A percentile compares a stretch with the other conserved stretches of the same genome.
Evolutionary conservation across 1,139 yeast species (phyloP).

Genomic region (Hanseniaspora sp.): DNA sequence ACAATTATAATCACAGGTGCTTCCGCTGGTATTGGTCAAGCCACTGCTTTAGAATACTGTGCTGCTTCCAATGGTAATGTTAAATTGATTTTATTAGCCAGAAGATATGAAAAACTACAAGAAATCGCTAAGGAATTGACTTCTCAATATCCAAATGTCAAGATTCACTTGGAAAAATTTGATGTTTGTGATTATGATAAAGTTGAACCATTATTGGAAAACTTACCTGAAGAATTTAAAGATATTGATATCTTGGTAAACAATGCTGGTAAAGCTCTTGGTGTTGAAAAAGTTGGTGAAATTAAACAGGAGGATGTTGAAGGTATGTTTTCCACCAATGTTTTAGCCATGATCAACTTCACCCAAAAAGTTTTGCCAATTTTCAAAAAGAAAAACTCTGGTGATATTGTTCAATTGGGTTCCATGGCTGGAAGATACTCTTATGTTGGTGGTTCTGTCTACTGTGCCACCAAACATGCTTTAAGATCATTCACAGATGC

Average conservation of each 20-base stretch:
- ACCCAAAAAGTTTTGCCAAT: slow-evolving; percentile 57
- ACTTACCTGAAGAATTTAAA: slow-evolving; percentile 43
- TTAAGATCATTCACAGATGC: slow-evolving; percentile 65
- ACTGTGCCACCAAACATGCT: slow-evolving; percentile 83
- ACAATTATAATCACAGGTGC: slow-evolving; percentile 37
- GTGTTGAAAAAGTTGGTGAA: slow-evolving; percentile 52
- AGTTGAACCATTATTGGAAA: slow-evolving; percentile 42
- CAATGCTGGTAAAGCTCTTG: slow-evolving; percentile 76
- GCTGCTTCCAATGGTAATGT: slow-evolving; percentile 56
- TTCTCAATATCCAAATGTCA: slow-evolving; percentile 39
- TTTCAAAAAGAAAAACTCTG: slow-evolving; percentile 45
- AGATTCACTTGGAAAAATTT: slow-evolving; percentile 41
- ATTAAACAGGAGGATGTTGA: slow-evolving; percentile 45
- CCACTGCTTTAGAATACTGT: slow-evolving; percentile 65
- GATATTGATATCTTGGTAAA: slow-evolving; percentile 60
- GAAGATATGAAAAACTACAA: slow-evolving; percentile 48
- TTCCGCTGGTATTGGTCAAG: slow-evolving; percentile 55
- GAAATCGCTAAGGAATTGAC: slow-evolving; percentile 39
- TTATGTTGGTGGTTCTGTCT: slow-evolving; percentile 76
- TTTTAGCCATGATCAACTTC: slow-evolving; percentile 55
- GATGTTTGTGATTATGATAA: slow-evolving; percentile 49
- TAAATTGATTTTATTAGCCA: slow-evolving; percentile 57
- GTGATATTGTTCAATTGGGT: slow-evolving; percentile 75
- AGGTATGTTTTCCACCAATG: slow-evolving; percentile 63
- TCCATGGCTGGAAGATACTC: slow-evolving; percentile 84